Base-by-base conservation (phyloP, 1,139 yeast genomes). In the Waltiozyma sp. region DNA sequence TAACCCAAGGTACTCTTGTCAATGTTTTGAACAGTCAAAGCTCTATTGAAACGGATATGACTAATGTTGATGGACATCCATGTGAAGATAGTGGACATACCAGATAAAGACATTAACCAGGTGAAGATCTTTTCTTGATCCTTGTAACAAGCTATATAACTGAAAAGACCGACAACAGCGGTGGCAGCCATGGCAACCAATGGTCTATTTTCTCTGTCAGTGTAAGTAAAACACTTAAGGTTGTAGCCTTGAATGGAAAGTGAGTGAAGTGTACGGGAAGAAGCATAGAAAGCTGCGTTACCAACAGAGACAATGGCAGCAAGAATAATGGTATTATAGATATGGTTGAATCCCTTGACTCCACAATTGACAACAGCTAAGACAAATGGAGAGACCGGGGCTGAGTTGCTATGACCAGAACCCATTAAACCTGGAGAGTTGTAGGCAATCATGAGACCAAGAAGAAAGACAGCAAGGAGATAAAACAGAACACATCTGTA, bases 41-140 rank as follows among this genome's bases (percentile, higher is more conserved):
- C 95, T 43, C 70, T 61, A 67, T 96, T 78, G 65, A 86, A 85
- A 61, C 95, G 73, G 47, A 87, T 68, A 53, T 80, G 94, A 53
- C 87, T 78, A 44, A 82, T 58, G 58, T 82, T 77, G 54, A 87
- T 83, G 18, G 89, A 77, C 39, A 80, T 77, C 94, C 95, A 87
- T 5, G 94, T 82, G 64, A 86, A 83, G 48, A 87, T 68, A 15
- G 91, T 77, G 26, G 94, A 80, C 50, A 87, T 75, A 54, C 95
- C 95, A 15, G 95, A 82, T 40, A 88, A 67, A 23, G 95, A 85
- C 59, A 85, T 67, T 56, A 87, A 67, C 95, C 96, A 87, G 52
- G 68, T 69, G 62, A 87, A 87, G 14, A 86, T 85, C 28, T 68
- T 72, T 48, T 73, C 77, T 60, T 83, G 76, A 45, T 78, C 68